Evolutionary conservation across 805 yeast genomes (phyloP).

Genomic region (Maudiozyma bulderi): DNA sequence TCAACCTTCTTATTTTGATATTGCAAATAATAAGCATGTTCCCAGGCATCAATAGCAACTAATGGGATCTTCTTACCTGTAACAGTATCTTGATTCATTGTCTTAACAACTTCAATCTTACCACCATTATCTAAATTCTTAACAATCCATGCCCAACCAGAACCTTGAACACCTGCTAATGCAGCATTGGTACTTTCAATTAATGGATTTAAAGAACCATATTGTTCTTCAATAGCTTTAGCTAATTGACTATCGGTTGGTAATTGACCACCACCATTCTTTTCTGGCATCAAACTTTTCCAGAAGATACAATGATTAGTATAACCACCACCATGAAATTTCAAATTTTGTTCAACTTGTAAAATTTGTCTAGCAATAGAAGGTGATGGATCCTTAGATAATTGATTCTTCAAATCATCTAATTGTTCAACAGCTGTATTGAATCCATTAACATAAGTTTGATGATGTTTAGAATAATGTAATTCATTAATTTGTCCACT

Average conservation of each 20-base stretch:
- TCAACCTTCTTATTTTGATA: slow-evolving; percentile 86
- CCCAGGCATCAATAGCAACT: slow-evolving; percentile 93
- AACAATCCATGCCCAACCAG: slow-evolving; percentile 91
- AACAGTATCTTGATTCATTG: slow-evolving; percentile 81
- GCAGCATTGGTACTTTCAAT: slow-evolving; percentile 53
- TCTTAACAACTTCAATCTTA: slow-evolving; percentile 63
- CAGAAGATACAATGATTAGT: slow-evolving; percentile 80
- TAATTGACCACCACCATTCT: slow-evolving; percentile 66
- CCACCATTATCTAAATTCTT: slow-evolving; percentile 69
- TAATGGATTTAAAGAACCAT: slow-evolving; percentile 65
- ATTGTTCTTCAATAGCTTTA: slow-evolving; percentile 50
- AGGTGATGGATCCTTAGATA: slow-evolving; percentile 46
- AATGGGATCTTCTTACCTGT: slow-evolving; percentile 61
- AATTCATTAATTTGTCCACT: slow-evolving; percentile 79
- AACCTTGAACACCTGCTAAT: slow-evolving; percentile 85
- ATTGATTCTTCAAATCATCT: slow-evolving; percentile 49
- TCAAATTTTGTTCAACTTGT: slow-evolving; percentile 62
- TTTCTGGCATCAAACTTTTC: slow-evolving; percentile 74
- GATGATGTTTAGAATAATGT: slow-evolving; percentile 87
- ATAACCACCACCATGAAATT: slow-evolving; percentile 90
- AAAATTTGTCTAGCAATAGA: slow-evolving; percentile 27
- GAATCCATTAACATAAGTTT: slow-evolving; percentile 80
- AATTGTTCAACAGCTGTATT: slow-evolving; percentile 70
- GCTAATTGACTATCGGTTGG: slow-evolving; percentile 41
- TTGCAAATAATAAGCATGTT: slow-evolving; percentile 90